Percentiles rank a stretch among this genome's conserved stretches.
Conservation (phyloP, 78 protist genomes). For the Chrysochromulina tobinii region DNA sequence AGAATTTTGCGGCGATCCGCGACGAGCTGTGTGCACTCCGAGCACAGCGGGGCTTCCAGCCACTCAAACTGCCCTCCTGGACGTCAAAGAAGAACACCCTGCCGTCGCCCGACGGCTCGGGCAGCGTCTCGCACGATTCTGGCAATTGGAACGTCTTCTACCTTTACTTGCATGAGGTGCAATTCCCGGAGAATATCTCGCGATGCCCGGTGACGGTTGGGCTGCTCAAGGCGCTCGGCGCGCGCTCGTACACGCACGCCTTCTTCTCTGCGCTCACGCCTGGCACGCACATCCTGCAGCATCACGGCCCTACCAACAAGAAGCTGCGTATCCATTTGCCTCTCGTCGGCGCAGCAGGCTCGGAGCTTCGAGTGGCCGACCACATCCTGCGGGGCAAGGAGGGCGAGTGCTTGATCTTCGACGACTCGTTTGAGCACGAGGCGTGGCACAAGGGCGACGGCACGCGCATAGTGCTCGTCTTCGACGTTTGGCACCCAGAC, state of each 20-base stretch:
- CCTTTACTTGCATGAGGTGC: slow-evolving; percentile 34
- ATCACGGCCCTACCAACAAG: slow-evolving; percentile 53
- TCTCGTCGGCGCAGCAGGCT: slow-evolving; percentile 22
- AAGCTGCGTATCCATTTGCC: slow-evolving; percentile 53
- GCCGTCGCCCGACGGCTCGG: neutral
- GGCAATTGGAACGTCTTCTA: slow-evolving; percentile 57
- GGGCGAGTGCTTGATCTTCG: neutral
- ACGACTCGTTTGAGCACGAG: slow-evolving; percentile 50
- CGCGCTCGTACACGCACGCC: slow-evolving; percentile 52
- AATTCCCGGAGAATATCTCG: slow-evolving; percentile 21
- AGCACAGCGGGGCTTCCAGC: neutral
- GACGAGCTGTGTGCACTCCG: slow-evolving; percentile 27
- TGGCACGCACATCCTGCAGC: slow-evolving; percentile 41
- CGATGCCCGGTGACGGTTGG: slow-evolving; percentile 27
- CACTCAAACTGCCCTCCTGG: neutral
- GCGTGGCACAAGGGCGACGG: slow-evolving; percentile 37
- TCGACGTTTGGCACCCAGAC: slow-evolving; percentile 57
- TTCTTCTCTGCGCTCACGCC: slow-evolving; percentile 55
- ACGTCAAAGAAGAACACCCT: neutral
- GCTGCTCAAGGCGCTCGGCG: neutral
- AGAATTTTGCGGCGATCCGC: neutral
- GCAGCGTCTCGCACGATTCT: slow-evolving; percentile 20
- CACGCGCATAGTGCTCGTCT: slow-evolving; percentile 34
- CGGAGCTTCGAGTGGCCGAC: slow-evolving; percentile 38
- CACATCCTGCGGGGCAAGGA: neutral